Evolutionary conservation across 176 grass and related monocot species (phyloP), one percentile per base, ranked within the genome.

Genomic region (Bolboschoenus planiculmis): DNA sequence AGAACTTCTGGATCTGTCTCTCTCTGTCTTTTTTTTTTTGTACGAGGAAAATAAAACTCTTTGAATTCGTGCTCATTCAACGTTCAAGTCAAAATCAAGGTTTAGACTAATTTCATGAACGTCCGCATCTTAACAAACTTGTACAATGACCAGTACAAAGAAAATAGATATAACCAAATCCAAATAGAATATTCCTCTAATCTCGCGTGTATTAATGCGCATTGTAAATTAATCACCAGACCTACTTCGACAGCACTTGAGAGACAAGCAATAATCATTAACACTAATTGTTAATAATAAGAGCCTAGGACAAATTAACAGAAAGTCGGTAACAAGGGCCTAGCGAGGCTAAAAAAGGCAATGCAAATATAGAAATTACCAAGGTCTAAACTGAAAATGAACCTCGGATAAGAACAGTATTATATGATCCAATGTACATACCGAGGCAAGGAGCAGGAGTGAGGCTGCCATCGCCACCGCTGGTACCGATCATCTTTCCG

Each of bases 381-480:
- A 63, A 82, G 58, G 80, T 11, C 9, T n/a, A 15, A 79, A 61
- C 9, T 42, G 10, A 26, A 81, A 81, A 61, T 37, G 33, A 5
- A 6, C 10, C n/a, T 40, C 36, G n/a, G 36, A 72, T 11, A 35
- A 39, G 20, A 70, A 16, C 3, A 40, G 3, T 62, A 63, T 14
- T 13, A 59, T 7, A 74, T 14, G 4, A 63, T 24, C 20, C 13
- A 55, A 51, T 4, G 39, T 83, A 18, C 26, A 35, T 78, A 97
- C 94, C 88, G 85, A 30, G 94, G 94, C 83, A 97, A 88, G 78
- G 58, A 61, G 86, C 94, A 97, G 30, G 84, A 90, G 2, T 24
- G 90, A 34, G 94, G 94, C 86, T 97, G 91, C 94, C 94, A 97
- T 78, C 89, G 86, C 91, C 91, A 97, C 78, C 88, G 87, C 87